A percentile compares a stretch with the other conserved stretches of the same genome.
These are phyloP conservation scores for Emericellopsis terricola DNA, from an alignment of 495 filamentous ascomycete species.

Conservation along the genomic window DNA sequence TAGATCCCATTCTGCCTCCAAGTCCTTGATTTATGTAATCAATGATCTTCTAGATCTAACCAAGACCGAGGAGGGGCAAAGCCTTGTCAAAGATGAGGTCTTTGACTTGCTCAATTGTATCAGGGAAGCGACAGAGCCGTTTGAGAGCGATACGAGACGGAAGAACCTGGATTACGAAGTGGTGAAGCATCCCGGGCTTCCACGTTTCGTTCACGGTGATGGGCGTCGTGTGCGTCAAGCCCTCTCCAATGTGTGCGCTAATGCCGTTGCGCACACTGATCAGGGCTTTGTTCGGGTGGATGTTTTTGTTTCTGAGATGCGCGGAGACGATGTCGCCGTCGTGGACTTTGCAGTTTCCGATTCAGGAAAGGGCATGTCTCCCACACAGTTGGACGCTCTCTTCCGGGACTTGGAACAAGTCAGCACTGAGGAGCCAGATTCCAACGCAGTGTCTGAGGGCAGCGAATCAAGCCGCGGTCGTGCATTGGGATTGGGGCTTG, in stretches of 20 bases:
- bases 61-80: constrained; percentile 68
- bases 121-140: constrained; percentile 58
- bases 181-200: constrained; percentile 48
- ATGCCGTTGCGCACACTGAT: constrained; percentile 68
- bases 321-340: constrained; percentile 24
- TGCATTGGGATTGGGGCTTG: constrained; percentile 65
- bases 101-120: constrained; percentile 60
- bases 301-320: constrained; percentile 30
- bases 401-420: constrained; percentile 86
- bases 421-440: constrained; percentile 35
- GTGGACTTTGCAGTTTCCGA: constrained; percentile 65
- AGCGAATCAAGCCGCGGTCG: too few relatives aligned
- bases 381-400: constrained; percentile 51
- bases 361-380: constrained; percentile 63
- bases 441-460: constrained; percentile 7
- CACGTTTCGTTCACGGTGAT: constrained; percentile 58
- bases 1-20: constrained; percentile 86
- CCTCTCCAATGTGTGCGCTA: constrained; percentile 66
- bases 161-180: constrained; percentile 57
- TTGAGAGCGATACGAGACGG: constrained; percentile 53
- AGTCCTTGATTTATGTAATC: constrained; percentile 87
- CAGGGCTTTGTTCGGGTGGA: constrained; percentile 58
- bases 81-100: constrained; percentile 63
- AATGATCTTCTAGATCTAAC: constrained; percentile 90
- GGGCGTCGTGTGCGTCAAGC: constrained; percentile 62